phyloP scores from a whole-genome alignment of 345 rosid genomes.

The Tarenaya hassleriana region DNA sequence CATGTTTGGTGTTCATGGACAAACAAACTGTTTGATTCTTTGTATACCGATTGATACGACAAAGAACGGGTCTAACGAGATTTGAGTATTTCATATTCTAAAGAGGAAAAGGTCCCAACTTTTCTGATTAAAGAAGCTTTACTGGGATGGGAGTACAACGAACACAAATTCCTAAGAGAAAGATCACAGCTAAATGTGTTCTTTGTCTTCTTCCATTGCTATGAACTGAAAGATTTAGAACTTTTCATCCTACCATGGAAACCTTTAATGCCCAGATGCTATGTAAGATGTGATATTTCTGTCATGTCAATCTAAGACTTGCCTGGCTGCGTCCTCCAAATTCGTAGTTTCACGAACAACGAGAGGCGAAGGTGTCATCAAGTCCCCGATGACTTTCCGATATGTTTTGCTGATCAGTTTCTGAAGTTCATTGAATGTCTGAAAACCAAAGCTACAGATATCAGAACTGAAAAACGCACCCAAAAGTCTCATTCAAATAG shows the following conservation, averaged over 20 bases:
- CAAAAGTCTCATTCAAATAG: background rate
- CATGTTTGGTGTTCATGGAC: too few species aligned
- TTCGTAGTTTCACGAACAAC: conserved; percentile 69
- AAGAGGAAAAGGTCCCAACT: background rate
- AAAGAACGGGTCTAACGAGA: too few species aligned
- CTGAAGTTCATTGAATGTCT: conserved; percentile 82
- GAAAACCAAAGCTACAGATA: conserved; percentile 11
- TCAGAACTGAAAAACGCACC: conserved; percentile 1
- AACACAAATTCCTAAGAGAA: too few species aligned
- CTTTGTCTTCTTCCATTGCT: too few species aligned
- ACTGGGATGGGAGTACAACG: too few species aligned
- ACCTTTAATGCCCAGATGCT: background rate
- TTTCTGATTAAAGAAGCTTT: too few species aligned
- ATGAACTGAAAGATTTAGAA: too few species aligned
- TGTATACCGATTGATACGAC: too few species aligned
- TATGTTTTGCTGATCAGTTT: conserved; percentile 64
- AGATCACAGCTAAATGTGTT: too few species aligned
- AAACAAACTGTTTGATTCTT: too few species aligned
- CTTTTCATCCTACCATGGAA: too few species aligned
- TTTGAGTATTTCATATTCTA: background rate
- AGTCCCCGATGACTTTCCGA: conserved; percentile 83
- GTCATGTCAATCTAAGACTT: too few species aligned
- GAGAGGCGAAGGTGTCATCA: conserved; percentile 90
- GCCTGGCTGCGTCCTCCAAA: conserved; percentile 87
- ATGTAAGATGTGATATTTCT: background rate